phyloP scores from a whole-genome alignment of 176 grass and related monocot genomes.

The Oryza nivara region DNA sequence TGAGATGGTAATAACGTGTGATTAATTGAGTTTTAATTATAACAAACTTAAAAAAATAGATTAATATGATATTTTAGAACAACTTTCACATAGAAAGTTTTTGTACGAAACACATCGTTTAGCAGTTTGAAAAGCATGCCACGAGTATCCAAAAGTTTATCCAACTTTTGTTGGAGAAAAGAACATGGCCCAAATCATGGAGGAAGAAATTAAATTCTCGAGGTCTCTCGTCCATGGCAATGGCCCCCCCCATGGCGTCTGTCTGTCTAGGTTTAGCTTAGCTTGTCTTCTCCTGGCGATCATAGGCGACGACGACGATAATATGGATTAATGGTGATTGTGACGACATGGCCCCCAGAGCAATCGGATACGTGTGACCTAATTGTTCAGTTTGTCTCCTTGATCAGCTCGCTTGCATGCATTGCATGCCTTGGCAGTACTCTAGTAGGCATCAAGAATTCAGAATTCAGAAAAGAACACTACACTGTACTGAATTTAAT shows the following conservation, averaged over 20 bases:
- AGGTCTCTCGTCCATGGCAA: background rate
- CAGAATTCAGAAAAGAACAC: background rate
- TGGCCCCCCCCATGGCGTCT: too few relatives aligned
- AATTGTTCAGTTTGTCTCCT: conserved; percentile 28
- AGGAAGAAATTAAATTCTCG: background rate
- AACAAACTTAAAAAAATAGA: too few relatives aligned
- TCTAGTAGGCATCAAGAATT: background rate
- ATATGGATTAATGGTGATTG: conserved; percentile 3
- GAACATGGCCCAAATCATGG: background rate
- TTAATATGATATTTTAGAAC: too few relatives aligned
- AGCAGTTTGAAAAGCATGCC: too few relatives aligned
- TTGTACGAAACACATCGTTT: too few relatives aligned
- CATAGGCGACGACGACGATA: background rate
- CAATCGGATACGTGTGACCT: background rate
- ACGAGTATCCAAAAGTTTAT: too few relatives aligned
- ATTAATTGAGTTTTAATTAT: too few relatives aligned
- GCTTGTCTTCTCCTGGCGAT: background rate
- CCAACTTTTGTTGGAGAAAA: too few relatives aligned
- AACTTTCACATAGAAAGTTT: too few relatives aligned
- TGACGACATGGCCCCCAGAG: background rate
- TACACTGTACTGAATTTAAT: background rate
- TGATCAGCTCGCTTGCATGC: background rate
- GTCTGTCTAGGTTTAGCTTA: background rate
- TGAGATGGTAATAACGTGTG: too few relatives aligned
- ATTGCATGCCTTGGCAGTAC: background rate